Conservation (phyloP, 2,329 filamentous ascomycete genomes). For the Endocalyx cinctus region DNA sequence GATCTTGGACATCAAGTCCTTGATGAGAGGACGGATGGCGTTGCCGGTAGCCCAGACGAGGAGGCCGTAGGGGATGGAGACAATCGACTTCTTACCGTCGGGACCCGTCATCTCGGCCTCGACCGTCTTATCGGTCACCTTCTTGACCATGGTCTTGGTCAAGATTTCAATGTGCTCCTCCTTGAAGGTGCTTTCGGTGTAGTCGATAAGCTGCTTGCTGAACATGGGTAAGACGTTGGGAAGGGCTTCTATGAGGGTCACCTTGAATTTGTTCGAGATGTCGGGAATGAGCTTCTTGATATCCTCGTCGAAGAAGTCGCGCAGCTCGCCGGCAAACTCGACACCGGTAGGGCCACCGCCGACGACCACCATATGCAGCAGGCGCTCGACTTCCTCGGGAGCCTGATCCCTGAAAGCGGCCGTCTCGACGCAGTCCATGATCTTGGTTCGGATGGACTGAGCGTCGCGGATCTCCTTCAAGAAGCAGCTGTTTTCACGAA, state of each 20-base stretch:
- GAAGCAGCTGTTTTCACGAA: constrained; percentile 94
- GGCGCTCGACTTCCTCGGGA: constrained; percentile 80
- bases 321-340: constrained; percentile 95
- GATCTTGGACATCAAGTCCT: constrained; percentile 87
- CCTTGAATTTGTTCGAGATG: constrained; percentile 90
- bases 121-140: constrained; percentile 86
- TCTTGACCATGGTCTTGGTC: constrained; percentile 99
- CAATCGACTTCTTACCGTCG: constrained; percentile 76
- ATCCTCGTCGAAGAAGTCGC: constrained; percentile 98
- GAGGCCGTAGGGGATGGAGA: constrained; percentile 87
- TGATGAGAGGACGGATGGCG: constrained; percentile 81
- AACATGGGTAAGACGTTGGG: constrained; percentile 97
- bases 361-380: constrained; percentile 96
- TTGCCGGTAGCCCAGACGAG: constrained; percentile 99
- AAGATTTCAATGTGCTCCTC: constrained; percentile 97
- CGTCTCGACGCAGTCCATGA: constrained; percentile 99
- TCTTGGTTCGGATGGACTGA: constrained; percentile 93
- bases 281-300: constrained; percentile 97
- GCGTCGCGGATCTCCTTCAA: constrained; percentile 97
- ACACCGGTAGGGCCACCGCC: constrained; percentile 94
- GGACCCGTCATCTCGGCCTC: constrained; percentile 80
- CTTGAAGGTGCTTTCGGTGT: constrained; percentile 98
- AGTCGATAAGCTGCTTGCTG: constrained; percentile 98
- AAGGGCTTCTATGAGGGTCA: constrained; percentile 94
- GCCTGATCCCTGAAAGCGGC: constrained; percentile 97